A percentile compares a stretch with the other conserved stretches of the same genome.
Conservation (phyloP, 306 rosid species). For the Fragaria vesca region DNA sequence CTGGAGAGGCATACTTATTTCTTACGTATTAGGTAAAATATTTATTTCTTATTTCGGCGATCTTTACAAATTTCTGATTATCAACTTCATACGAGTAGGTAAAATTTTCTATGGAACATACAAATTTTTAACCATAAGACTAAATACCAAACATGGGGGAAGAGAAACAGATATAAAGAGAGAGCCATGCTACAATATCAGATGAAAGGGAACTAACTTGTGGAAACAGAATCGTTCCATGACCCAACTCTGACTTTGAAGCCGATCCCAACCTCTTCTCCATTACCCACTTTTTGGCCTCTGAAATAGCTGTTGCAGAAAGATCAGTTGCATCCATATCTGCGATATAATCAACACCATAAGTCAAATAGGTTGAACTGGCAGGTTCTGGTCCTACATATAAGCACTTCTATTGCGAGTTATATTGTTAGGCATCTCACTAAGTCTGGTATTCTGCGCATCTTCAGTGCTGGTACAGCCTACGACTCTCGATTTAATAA, state of each 20-base stretch:
- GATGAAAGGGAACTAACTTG: conserved; percentile 49
- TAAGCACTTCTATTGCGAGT: conserved; percentile 40
- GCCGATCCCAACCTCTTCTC: conserved; percentile 66
- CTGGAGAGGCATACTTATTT: neutral
- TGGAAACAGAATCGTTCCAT: conserved; percentile 42
- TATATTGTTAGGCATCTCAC: conserved; percentile 39
- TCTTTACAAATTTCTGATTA: neutral
- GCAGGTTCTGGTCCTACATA: neutral
- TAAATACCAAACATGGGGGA: neutral
- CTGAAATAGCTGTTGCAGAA: conserved; percentile 69
- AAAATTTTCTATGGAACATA: neutral
- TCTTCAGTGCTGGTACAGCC: conserved; percentile 42
- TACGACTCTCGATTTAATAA: conserved; percentile 76
- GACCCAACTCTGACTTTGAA: conserved; percentile 49
- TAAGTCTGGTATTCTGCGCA: conserved; percentile 39
- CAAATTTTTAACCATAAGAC: neutral
- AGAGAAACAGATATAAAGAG: neutral
- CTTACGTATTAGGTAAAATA: conserved; percentile 1
- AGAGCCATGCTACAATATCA: neutral
- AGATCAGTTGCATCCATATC: conserved; percentile 48
- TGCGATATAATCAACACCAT: conserved; percentile 31
- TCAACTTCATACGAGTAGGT: neutral
- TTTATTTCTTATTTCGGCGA: no score
- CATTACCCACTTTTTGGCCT: conserved; percentile 84
- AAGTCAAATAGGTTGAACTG: neutral